Evolutionary conservation across 768 basidiomycete genomes (phyloP).

Genomic region (Russula sp.): DNA sequence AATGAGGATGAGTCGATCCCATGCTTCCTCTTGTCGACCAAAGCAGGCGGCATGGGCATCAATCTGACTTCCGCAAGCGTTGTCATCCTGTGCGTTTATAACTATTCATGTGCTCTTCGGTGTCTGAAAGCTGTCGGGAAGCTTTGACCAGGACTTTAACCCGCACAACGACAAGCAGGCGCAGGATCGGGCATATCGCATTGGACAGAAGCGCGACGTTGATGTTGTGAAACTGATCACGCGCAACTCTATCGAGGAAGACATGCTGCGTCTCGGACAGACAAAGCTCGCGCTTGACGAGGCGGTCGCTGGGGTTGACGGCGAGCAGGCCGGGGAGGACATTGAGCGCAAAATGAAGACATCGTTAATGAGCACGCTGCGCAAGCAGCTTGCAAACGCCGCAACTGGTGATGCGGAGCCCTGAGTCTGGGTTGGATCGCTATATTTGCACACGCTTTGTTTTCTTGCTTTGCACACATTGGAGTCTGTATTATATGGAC

Average conservation of each 20-base stretch:
- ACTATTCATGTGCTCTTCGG: background rate
- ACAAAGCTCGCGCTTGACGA: slow-evolving; percentile 91
- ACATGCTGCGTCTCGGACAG: slow-evolving; percentile 84
- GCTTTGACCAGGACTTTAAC: slow-evolving; percentile 98
- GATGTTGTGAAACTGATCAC: slow-evolving; percentile 94
- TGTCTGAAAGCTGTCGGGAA: slow-evolving; percentile 28
- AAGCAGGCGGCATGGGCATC: slow-evolving; percentile 94
- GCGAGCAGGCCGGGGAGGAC: slow-evolving; percentile 48
- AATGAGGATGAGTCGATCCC: slow-evolving; percentile 79
- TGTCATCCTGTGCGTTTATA: slow-evolving; percentile 70
- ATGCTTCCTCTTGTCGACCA: slow-evolving; percentile 87
- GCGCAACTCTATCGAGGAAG: slow-evolving; percentile 90
- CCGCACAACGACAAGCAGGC: slow-evolving; percentile 97
- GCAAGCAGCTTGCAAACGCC: slow-evolving; percentile 50
- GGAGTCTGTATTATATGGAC: slow-evolving; percentile 17
- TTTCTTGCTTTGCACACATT: slow-evolving; percentile 22
- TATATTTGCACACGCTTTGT: slow-evolving; percentile 15
- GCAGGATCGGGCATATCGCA: slow-evolving; percentile 94
- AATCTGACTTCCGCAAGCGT: slow-evolving; percentile 94
- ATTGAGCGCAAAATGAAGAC: slow-evolving; percentile 73
- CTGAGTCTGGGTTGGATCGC: slow-evolving; percentile 4
- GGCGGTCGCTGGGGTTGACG: slow-evolving; percentile 80
- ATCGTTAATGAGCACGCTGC: slow-evolving; percentile 75
- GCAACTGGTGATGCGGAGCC: background rate
- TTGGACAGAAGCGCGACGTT: slow-evolving; percentile 91